Base-by-base conservation (phyloP, 345 rosid genomes). In the Populus pruinosa region DNA sequence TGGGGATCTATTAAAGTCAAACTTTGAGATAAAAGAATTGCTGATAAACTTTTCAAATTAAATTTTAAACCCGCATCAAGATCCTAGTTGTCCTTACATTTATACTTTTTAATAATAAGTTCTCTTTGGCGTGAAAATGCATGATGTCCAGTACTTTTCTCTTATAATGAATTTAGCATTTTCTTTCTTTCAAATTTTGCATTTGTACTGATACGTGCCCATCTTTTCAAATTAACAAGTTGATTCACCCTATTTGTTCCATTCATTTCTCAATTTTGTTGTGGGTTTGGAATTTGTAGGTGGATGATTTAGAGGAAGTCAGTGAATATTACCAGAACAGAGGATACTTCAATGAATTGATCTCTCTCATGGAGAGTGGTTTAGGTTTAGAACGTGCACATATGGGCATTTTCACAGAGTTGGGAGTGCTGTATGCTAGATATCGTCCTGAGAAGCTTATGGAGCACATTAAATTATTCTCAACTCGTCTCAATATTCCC, bases 361-460 rank as follows among this genome's bases (percentile, higher is more conserved):
- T 96, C 81, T 93, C 99, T 77, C 98, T 96, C 71, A 92, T 96
- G 97, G 99, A 96, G 88, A 96, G 99, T 85, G 99, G 99, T 72
- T 84, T 95, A 43, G 98, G 99, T 64, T 85, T 96, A 66, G 99
- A 96, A 86, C 96, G 98, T 41, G 99, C 98, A 41, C 99, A 96
- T 83, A 96, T 96, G 99, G 99, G 98, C 38, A 96, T 96, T 67
- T 96, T 96, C 79, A 96, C 99, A 0, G 98, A 96, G 88, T 86
- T 96, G 90, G 99, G 99, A 84, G 98, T 96, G 73, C 83, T 95
- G 33, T 96, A 96, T 86, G 99, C 99, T 35, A 93, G 99, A 90
- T 96, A 93, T 76, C 94, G 97, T 36, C 86, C 87, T 47, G 98
- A 93, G 89, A 96, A 96, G 82, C 96, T 96, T 70, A 96, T 96